Base-by-base conservation (phyloP, 2,329 filamentous ascomycete genomes). In the Exophiala sp. region DNA sequence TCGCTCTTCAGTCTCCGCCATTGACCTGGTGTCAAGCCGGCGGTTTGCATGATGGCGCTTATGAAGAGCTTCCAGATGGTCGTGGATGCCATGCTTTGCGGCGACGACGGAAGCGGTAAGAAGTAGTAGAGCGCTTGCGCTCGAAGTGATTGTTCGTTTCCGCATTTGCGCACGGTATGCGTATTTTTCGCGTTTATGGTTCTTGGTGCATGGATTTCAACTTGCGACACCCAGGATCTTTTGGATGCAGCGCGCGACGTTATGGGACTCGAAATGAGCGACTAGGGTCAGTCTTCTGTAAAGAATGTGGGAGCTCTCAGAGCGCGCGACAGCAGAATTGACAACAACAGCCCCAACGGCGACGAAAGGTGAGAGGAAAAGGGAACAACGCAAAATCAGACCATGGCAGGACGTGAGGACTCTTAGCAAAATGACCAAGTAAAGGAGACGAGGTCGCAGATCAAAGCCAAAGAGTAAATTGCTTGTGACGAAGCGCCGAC, bases 41-140 rank as follows among this genome's bases (percentile, higher is more conserved):
- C 58, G 58, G 49, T 63, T 63, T 18, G 57, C 48, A 42, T 66
- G 67, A 55, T 68, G 65, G 43, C 61, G 62, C 43, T 53, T 68
- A 62, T 60, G 62, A 55, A 48, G 55, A 8, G 63, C 60, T 24
- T 67, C 68, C 46, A 70, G 64, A 19, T 63, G 61, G 9, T 59
- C 55, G 43, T 63, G 61, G 29, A 50, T 35, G 13, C 57, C 56
- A 37, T 62, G 61, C 34, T 62, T 58, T 22, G 60, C 62, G 22
- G 55, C 53, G 29, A 57, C 55, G 37, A 62, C 61, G 18, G 66
- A 59, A 39, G 65, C 64, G 50, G 67, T 56, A 51, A 71, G 60
- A n/a, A 66, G 61, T 37, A 71, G 56, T 42, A 70, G 61, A 52
- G 64, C 65, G 30, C 61, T 63, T 16, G 66, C 62, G 55, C 62